phyloP scores from a whole-genome alignment of 768 basidiomycete species.

The Paxillus involutus region DNA sequence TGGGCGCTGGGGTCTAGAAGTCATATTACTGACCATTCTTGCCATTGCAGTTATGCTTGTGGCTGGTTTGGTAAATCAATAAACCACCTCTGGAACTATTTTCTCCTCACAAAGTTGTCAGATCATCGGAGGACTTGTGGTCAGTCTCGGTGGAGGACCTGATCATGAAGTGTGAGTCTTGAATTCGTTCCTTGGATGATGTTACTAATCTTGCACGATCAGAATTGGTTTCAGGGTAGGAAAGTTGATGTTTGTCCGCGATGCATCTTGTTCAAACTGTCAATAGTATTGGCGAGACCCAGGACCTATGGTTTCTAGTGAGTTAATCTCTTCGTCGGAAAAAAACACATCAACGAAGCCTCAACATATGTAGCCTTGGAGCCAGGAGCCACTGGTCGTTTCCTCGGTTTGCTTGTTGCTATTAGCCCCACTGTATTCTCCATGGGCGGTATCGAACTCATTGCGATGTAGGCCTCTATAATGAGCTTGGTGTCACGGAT shows the following conservation, averaged over 20 bases:
- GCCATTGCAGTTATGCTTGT: constrained; percentile 34
- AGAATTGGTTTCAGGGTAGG: constrained; percentile 20
- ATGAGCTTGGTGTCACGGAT: constrained; percentile 24
- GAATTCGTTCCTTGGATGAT: constrained; percentile 28
- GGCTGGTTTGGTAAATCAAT: constrained; percentile 28
- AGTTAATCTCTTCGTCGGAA: background rate
- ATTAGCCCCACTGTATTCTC: constrained; percentile 54
- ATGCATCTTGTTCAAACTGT: background rate
- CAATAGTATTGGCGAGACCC: constrained; percentile 23
- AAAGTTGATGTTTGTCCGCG: background rate
- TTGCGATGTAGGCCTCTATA: constrained; percentile 53
- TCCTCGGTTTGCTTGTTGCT: constrained; percentile 21
- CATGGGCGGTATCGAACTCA: constrained; percentile 74
- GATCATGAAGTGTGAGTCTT: constrained; percentile 39
- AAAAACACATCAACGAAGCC: background rate
- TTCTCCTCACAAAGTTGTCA: background rate
- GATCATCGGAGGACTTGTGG: constrained; percentile 45
- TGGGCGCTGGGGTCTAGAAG: background rate
- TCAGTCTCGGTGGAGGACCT: constrained; percentile 61
- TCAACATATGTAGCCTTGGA: constrained; percentile 12
- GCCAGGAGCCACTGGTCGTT: constrained; percentile 20
- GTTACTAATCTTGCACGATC: background rate
- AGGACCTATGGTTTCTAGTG: constrained; percentile 24
- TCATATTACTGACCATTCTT: background rate
- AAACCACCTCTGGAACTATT: background rate